phyloP scores from a whole-genome alignment of 2,329 filamentous ascomycete species.

The Aspergillus sp. region DNA sequence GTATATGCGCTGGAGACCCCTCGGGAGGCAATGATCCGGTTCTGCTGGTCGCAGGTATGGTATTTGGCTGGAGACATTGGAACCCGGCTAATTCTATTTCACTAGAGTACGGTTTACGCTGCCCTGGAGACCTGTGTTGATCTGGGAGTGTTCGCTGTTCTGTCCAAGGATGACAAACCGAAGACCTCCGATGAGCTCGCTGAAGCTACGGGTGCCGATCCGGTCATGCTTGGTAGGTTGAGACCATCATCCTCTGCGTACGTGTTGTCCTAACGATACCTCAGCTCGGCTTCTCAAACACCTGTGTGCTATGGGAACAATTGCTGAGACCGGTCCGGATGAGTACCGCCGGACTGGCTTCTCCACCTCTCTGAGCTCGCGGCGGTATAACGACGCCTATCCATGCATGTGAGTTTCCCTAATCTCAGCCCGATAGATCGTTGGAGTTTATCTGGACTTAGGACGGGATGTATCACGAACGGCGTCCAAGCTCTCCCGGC shows the following conservation, averaged over 20 bases:
- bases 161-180: conserved; percentile 21
- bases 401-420: conserved; percentile 23
- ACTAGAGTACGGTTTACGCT: conserved; percentile 20
- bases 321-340: conserved; percentile 31
- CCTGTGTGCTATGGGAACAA: conserved; percentile 33
- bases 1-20: conserved; percentile 43
- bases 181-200: conserved; percentile 22
- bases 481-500: conserved; percentile 19
- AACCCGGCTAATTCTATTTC: neutral
- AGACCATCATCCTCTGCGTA: neutral
- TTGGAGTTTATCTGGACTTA: neutral
- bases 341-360: conserved; percentile 34
- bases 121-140: conserved; percentile 23
- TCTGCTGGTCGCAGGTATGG: conserved; percentile 45
- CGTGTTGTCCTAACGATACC: no score
- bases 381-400: conserved; percentile 25
- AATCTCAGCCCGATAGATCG: no score
- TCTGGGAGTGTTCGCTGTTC: conserved; percentile 20
- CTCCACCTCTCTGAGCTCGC: conserved; percentile 25
- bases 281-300: conserved; percentile 34
- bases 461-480: conserved; percentile 18
- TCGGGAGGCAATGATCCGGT: conserved; percentile 49
- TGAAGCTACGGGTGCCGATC: conserved; percentile 17
- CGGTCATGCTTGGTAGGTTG: conserved; percentile 17
- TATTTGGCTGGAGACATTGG: neutral